A percentile compares a stretch with the other conserved stretches of the same genome.
Conservation (phyloP, 768 basidiomycete species). For the Tulasnella sp. region DNA sequence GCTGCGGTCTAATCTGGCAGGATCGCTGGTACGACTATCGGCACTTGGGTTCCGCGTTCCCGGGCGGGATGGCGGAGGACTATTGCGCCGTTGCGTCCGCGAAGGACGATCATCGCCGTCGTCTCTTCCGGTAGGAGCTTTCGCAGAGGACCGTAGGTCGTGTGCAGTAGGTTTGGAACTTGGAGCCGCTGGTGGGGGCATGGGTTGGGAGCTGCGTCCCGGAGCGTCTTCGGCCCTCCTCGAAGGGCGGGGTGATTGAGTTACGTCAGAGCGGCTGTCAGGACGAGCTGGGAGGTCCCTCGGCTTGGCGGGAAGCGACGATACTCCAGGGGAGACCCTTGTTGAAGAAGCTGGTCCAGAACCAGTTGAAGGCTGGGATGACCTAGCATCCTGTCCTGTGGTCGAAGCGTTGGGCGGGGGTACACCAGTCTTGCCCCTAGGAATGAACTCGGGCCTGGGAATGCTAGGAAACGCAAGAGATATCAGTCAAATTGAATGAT, state of each 20-base stretch:
- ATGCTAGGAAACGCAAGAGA: not conserved
- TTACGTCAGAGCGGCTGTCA: conserved; percentile 22
- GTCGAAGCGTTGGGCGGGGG: not conserved
- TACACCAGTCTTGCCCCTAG: not conserved
- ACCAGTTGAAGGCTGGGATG: not conserved
- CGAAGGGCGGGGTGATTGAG: conserved; percentile 15
- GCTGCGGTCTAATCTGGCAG: conserved; percentile 6
- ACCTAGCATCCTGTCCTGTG: not conserved
- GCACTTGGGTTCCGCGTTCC: conserved; percentile 32
- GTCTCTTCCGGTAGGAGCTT: conserved; percentile 6
- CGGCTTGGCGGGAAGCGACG: conserved; percentile 3
- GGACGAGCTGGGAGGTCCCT: not conserved
- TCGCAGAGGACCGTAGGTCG: conserved; percentile 31
- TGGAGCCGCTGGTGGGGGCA: conserved; percentile 36
- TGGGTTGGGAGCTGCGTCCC: conserved; percentile 3
- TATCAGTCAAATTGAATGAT: not conserved
- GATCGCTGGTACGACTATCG: conserved; percentile 35
- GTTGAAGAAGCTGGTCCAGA: conserved; percentile 16
- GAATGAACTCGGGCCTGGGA: not conserved
- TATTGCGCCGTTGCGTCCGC: conserved; percentile 9
- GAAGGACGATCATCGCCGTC: conserved; percentile 24
- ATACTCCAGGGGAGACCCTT: not conserved
- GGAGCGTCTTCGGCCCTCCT: conserved; percentile 4
- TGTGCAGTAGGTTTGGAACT: conserved; percentile 35
- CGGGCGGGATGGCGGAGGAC: conserved; percentile 20